Evolutionary conservation across 441 rosid genomes (phyloP).

Genomic region (Adansonia rubrostipa): DNA sequence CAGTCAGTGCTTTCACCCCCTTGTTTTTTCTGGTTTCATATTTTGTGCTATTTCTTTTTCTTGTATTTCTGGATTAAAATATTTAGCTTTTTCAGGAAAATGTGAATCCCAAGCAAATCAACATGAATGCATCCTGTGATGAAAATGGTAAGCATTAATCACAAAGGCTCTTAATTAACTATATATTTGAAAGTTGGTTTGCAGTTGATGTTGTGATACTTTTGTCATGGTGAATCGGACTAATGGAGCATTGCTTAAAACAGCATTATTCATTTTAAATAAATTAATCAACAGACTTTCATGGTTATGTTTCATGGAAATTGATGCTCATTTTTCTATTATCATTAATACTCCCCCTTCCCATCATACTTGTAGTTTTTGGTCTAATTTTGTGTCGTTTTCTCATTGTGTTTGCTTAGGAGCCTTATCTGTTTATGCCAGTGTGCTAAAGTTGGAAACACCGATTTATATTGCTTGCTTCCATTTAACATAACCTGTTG

Average conservation of each 20-base stretch:
- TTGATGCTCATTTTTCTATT: not conserved
- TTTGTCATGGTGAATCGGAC: not conserved
- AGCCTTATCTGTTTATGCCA: not conserved
- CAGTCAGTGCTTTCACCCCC: slow-evolving; percentile 39
- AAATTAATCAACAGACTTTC: not conserved
- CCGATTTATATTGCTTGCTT: slow-evolving; percentile 5
- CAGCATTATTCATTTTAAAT: not conserved
- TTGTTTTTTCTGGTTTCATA: slow-evolving; percentile 6
- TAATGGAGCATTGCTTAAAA: not conserved
- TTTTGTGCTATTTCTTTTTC: not conserved
- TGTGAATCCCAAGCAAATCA: slow-evolving; percentile 47
- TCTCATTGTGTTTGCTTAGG: slow-evolving; percentile 11
- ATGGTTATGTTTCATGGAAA: not conserved
- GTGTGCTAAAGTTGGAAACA: not conserved
- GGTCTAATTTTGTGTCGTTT: not conserved
- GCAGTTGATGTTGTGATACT: not conserved
- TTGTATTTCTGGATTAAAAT: slow-evolving; percentile 19
- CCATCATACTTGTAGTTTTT: not conserved
- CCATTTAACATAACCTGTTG: not conserved
- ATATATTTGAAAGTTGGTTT: slow-evolving; percentile 9
- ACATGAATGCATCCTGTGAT: slow-evolving; percentile 37
- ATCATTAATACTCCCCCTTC: not conserved
- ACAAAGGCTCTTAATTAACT: not conserved
- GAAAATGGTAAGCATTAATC: slow-evolving; percentile 39
- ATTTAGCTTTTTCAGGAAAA: slow-evolving; percentile 57